These are phyloP conservation scores for Trichoderma gamsii DNA, from an alignment of 495 filamentous ascomycete genomes.

Conservation along the genomic window DNA sequence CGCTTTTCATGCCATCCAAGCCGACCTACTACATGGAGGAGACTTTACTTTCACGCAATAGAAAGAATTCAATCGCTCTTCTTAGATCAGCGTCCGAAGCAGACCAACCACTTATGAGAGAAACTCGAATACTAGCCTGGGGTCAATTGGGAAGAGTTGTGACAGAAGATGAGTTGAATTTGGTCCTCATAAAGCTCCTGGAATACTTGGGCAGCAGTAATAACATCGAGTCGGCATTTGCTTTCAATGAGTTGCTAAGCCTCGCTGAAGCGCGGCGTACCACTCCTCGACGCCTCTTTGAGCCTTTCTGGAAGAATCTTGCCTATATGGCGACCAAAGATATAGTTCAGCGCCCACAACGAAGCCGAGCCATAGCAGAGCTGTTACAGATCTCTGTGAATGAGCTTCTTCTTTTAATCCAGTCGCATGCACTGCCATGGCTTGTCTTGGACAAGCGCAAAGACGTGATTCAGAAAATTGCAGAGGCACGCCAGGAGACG, in stretches of 20 bases:
- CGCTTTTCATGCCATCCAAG: slow-evolving; percentile 51
- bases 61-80: slow-evolving; percentile 58
- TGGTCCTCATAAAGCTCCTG: slow-evolving; percentile 74
- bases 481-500: slow-evolving; percentile 58
- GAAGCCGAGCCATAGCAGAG: slow-evolving; percentile 72
- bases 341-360: slow-evolving; percentile 70
- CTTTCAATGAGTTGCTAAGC: slow-evolving; percentile 68
- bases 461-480: slow-evolving; percentile 75
- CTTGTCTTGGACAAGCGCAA: slow-evolving; percentile 70
- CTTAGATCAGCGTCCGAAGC: slow-evolving; percentile 64
- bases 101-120: slow-evolving; percentile 57
- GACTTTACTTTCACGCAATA: slow-evolving; percentile 55
- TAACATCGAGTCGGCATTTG: slow-evolving; percentile 66
- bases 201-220: slow-evolving; percentile 84
- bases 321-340: slow-evolving; percentile 76
- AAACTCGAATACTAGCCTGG: slow-evolving; percentile 80
- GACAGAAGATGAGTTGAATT: slow-evolving; percentile 70
- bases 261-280: slow-evolving; percentile 57
- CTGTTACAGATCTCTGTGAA: slow-evolving; percentile 64
- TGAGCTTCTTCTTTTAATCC: slow-evolving; percentile 69
- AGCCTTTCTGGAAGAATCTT: slow-evolving; percentile 80
- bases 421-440: slow-evolving; percentile 75
- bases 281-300: slow-evolving; percentile 60
- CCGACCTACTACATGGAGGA: slow-evolving; percentile 44
- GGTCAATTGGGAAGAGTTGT: slow-evolving; percentile 60